A percentile compares a stretch with the other conserved stretches of the same genome.
These are phyloP conservation scores for Forsythia suspensa DNA, from an alignment of 257 asterid genomes.

Conservation along the genomic window DNA sequence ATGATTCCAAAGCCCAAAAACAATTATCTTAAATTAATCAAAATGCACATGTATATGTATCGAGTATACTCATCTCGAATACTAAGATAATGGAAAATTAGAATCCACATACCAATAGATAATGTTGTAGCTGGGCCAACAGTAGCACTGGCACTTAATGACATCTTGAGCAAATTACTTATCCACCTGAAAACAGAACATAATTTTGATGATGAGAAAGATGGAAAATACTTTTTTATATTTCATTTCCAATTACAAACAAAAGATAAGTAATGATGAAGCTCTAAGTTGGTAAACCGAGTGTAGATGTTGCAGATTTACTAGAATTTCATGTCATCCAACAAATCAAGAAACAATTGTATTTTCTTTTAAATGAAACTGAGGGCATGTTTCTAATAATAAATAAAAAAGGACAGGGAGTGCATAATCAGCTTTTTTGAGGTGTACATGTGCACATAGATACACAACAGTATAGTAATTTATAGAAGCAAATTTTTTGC, in stretches of 20 bases:
- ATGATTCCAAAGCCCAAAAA: background rate
- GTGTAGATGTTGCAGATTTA: background rate
- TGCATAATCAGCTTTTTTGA: background rate
- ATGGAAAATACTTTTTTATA: background rate
- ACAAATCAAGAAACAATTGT: background rate
- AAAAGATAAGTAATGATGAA: background rate
- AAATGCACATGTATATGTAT: background rate
- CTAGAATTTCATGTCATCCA: background rate
- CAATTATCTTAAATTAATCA: background rate
- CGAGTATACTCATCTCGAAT: background rate
- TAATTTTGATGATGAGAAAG: background rate
- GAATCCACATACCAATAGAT: constrained; percentile 32
- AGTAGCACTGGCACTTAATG: constrained; percentile 35
- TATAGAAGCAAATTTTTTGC: background rate
- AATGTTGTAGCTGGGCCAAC: constrained; percentile 31
- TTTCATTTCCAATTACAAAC: background rate
- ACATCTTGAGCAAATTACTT: constrained; percentile 31
- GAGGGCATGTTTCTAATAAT: background rate
- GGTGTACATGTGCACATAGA: background rate
- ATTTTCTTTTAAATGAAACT: background rate
- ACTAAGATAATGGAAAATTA: constrained; percentile 1
- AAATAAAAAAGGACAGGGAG: background rate
- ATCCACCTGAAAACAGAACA: constrained; percentile 22
- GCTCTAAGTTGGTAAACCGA: background rate
- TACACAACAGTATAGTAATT: background rate